Evolutionary conservation across 768 basidiomycete species (phyloP), one percentile per base, ranked within the genome.

Genomic region (Boletus patriciae): DNA sequence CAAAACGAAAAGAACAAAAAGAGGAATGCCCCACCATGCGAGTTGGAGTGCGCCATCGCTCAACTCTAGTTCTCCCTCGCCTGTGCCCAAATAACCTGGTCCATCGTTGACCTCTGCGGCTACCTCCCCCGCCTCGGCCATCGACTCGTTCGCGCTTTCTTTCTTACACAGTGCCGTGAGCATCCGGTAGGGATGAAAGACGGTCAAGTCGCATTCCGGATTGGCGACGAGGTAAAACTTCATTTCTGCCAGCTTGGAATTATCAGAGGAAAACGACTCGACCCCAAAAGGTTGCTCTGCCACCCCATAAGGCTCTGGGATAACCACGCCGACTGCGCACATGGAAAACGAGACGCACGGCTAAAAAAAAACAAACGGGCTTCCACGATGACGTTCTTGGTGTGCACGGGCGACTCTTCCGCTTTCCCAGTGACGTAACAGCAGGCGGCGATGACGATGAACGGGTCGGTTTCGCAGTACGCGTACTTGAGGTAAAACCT

Each of bases 141-240:
- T 74, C 37, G 70, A 70, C 1, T 71, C 77, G 47, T 73, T 70
- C 9, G 73, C 76, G 48, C 66, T 64, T n/a, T 78, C 74, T 57
- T 84, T 83, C 57, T 82, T 87, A 63, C 89, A 90, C 18, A 97
- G 77, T 2, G 88, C 78, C 41, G 90, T 76, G 23, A 98, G 82
- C 0, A 93, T 91, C 50, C 94, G 86, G 73, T 99, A 99, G 0
- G 97, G 96, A 70, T 98, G 97, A 70, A 94, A 98, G 9, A 98
- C 82, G 52, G 87, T 83, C 42, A 99, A 77, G 72, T 98, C 93
- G 66, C 96, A 98, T 70, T 97, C 94, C 27, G 98, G 82, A 69
- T 99, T 95, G 67, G 93, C 93, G 23, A 99, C 87, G 11, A 98
- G 85, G 75, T 96, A 98, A 75, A 98, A 98, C 70, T 98, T 96